Percentiles rank a stretch among this genome's conserved stretches.
Evolutionary conservation across 2,329 filamentous ascomycete species (phyloP).

Genomic region (Penicillium sp.): DNA sequence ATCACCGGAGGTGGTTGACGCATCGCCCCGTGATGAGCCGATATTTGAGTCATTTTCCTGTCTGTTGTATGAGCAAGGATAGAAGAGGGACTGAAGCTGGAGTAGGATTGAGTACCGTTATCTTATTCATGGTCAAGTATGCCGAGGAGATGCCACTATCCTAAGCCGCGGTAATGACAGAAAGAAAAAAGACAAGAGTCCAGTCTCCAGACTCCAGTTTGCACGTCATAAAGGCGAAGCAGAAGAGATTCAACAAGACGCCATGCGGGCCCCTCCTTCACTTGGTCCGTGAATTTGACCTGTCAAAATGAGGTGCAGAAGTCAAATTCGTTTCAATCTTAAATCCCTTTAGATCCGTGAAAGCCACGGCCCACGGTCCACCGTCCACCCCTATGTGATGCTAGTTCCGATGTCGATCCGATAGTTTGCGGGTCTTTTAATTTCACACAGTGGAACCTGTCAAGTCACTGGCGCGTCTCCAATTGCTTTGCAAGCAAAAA

Average conservation of each 20-base stretch:
- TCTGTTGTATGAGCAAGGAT: background rate
- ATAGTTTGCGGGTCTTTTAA: constrained; percentile 17
- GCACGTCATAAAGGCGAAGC: constrained; percentile 2
- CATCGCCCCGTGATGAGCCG: constrained; percentile 40
- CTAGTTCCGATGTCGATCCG: constrained; percentile 17
- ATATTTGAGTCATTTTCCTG: constrained; percentile 44
- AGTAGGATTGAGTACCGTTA: constrained; percentile 10
- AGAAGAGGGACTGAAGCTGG: background rate
- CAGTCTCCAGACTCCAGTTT: constrained; percentile 8
- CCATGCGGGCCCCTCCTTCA: constrained; percentile 12
- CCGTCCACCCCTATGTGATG: too few relatives aligned
- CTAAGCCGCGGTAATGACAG: constrained; percentile 6
- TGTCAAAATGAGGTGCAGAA: constrained; percentile 20
- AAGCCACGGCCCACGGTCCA: too few relatives aligned
- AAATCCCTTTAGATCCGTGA: constrained; percentile 9
- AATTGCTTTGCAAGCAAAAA: background rate
- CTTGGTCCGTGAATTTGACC: constrained; percentile 23
- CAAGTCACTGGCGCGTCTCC: background rate
- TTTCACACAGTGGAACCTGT: background rate
- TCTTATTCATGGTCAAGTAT: constrained; percentile 16
- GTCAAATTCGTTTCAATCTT: background rate
- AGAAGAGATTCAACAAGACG: constrained; percentile 4
- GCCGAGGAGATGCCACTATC: constrained; percentile 1
- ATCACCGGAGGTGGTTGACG: constrained; percentile 35
- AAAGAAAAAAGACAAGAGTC: background rate